Evolutionary conservation across 257 asterid genomes (phyloP), one percentile per base, ranked within the genome.

Genomic region (Solanum rostratum): DNA sequence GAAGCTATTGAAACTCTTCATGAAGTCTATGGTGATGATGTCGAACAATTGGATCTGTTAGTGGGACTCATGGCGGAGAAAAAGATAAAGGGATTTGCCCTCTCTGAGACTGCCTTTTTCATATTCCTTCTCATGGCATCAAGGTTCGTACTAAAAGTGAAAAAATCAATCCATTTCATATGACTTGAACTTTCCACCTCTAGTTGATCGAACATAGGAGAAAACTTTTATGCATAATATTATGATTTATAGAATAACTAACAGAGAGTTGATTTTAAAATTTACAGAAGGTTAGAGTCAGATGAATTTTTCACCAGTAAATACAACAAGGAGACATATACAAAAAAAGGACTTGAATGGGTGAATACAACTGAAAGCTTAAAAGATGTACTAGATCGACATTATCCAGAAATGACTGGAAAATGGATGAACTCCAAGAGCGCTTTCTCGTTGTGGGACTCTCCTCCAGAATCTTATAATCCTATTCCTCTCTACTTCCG

Each of bases 361-460:
- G 95, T 93, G 53, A 92, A 91, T 85, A 90, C 90, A 9, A 92
- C 93, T 0, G 95, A 93, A 18, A 91, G 89, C 79, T 53, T 92
- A 30, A 92, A 90, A 84, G 90, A 93, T 24, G 95, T 92, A 53
- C 29, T 93, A 76, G 88, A 91, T 43, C 89, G 94, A 0, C 95
- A 93, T 59, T 85, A 88, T 30, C 93, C 94, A 0, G 93, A 93
- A 50, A 91, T 92, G 93, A 90, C 91, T 37, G 24, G 12, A n/a
- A 91, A 87, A 54, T 93, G 97, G 97, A 90, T 93, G 84, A 93
- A 90, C 59, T 91, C 94, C 1, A 82, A 18, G 65, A 92, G 97
- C 37, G 95, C 94, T 4, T 93, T 93, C 68, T 87, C 94, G 0
- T 93, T 93, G 0, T 93, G 97, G 97, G 94, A 92, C 55, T 86